Evolutionary conservation across 176 grass and related monocot genomes (phyloP).

Genomic region (Oryza officinalis): DNA sequence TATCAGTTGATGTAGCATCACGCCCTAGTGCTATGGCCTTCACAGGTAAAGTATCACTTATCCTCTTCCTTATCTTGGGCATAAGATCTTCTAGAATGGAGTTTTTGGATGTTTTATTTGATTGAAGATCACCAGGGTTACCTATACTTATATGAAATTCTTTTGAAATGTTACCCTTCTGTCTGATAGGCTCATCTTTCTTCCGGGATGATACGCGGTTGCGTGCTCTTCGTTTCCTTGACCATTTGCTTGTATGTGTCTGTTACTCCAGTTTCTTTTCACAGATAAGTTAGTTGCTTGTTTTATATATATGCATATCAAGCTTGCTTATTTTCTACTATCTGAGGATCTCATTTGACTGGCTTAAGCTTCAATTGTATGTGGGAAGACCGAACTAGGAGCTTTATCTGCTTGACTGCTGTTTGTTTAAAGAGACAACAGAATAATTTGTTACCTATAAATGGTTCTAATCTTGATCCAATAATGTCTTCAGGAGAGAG

Average conservation of each 20-base stretch:
- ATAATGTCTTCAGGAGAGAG: conserved; percentile 77
- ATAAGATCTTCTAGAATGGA: conserved; percentile 12
- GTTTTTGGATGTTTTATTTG: not conserved
- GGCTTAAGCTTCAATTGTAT: conserved; percentile 20
- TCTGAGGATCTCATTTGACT: conserved; percentile 24
- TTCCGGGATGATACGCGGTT: conserved; percentile 94
- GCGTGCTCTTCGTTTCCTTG: conserved; percentile 98
- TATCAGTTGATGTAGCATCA: conserved; percentile 76
- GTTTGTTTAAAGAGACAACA: conserved; percentile 5
- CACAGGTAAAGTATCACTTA: conserved; percentile 59
- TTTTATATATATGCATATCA: conserved; percentile 17
- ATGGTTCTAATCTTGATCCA: conserved; percentile 24
- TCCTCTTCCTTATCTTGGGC: not conserved
- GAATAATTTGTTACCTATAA: conserved; percentile 21
- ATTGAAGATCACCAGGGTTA: not conserved
- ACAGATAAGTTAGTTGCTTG: not conserved
- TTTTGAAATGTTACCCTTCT: conserved; percentile 16
- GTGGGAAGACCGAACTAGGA: not conserved
- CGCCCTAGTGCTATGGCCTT: conserved; percentile 88
- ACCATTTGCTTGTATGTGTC: conserved; percentile 93
- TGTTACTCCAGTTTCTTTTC: conserved; percentile 18
- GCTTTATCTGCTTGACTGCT: conserved; percentile 22
- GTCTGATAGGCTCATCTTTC: conserved; percentile 84
- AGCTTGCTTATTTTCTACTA: conserved; percentile 21
- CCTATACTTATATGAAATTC: conserved; percentile 9